Percentiles rank a stretch among this genome's conserved stretches.
Conservation (phyloP, 2,329 filamentous ascomycete species). For the Pseudocercospora macadamiae region DNA sequence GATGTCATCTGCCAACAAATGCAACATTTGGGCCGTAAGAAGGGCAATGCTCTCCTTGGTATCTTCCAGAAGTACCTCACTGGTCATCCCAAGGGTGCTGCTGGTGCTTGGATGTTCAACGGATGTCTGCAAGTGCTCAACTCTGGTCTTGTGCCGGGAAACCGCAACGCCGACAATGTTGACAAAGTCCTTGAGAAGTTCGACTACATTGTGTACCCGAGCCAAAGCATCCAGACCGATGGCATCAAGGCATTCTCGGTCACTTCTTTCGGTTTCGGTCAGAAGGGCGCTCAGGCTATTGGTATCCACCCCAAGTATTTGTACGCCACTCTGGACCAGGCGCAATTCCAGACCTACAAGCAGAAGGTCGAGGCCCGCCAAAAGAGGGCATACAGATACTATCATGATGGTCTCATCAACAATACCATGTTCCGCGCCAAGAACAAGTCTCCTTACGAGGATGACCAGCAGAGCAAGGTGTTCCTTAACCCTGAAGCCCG, state of each 20-base stretch:
- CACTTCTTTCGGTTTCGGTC: slow-evolving; percentile 98
- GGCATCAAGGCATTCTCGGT: slow-evolving; percentile 98
- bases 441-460: slow-evolving; percentile 83
- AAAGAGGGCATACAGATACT: slow-evolving; percentile 98
- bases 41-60: slow-evolving; percentile 93
- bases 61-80: slow-evolving; percentile 99
- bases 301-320: slow-evolving; percentile 97
- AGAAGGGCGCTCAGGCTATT: slow-evolving; percentile 97
- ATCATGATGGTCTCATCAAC: slow-evolving; percentile 97
- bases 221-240: slow-evolving; percentile 92
- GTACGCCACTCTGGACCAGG: slow-evolving; percentile 87
- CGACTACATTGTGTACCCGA: slow-evolving; percentile 96
- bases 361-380: slow-evolving; percentile 88
- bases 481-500: slow-evolving; percentile 94
- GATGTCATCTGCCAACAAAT: slow-evolving; percentile 96
- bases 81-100: slow-evolving; percentile 97
- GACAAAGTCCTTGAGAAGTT: slow-evolving; percentile 97
- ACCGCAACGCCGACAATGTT: slow-evolving; percentile 97
- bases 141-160: slow-evolving; percentile 89
- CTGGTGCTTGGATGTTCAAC: slow-evolving; percentile 99
- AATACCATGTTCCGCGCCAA: slow-evolving; percentile 98
- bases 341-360: slow-evolving; percentile 80
- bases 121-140: slow-evolving; percentile 95
- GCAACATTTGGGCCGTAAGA: slow-evolving; percentile 88
- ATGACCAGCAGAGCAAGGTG: slow-evolving; percentile 81